A percentile compares a stretch with the other conserved stretches of the same genome.
phyloP scores from a whole-genome alignment of 2,329 filamentous ascomycete genomes.

The Didymosphaeria variabile region DNA sequence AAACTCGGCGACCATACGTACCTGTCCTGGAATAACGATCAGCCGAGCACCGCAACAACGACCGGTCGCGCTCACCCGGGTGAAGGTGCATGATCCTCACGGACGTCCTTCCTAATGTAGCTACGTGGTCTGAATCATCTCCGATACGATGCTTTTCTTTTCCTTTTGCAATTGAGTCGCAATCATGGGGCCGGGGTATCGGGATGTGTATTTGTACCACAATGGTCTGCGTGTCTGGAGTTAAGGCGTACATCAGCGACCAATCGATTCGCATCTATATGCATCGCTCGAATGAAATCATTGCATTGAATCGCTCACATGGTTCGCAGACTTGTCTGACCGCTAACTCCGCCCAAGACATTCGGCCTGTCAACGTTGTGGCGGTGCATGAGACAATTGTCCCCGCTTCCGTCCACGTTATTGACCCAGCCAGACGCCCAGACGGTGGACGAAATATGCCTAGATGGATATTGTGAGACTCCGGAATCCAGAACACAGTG shows the following conservation, averaged over 20 bases:
- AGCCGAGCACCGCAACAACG: slow-evolving; percentile 64
- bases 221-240: slow-evolving; percentile 36
- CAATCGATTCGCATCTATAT: slow-evolving; percentile 36
- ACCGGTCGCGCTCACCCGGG: slow-evolving; percentile 52
- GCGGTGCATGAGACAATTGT: slow-evolving; percentile 36
- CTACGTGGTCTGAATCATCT: slow-evolving; percentile 8
- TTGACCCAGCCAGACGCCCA: slow-evolving; percentile 26
- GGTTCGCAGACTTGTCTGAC: slow-evolving; percentile 13
- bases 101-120: slow-evolving; percentile 26
- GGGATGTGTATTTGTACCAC: slow-evolving; percentile 40
- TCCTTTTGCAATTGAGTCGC: slow-evolving; percentile 30
- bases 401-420: slow-evolving; percentile 36
- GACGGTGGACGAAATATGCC: slow-evolving; percentile 33
- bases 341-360: slow-evolving; percentile 2
- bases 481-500: slow-evolving; percentile 41
- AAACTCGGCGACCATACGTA: slow-evolving; percentile 99
- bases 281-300: slow-evolving; percentile 15
- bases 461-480: slow-evolving; percentile 40
- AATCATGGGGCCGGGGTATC: slow-evolving; percentile 27
- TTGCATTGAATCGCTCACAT: slow-evolving; percentile 23
- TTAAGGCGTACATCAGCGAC: slow-evolving; percentile 36
- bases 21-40: slow-evolving; percentile 89
- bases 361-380: slow-evolving; percentile 10
- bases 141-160: slow-evolving; percentile 19
- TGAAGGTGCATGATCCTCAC: slow-evolving; percentile 43